These are phyloP conservation scores for Amaranthus palmeri DNA, from an alignment of 148 eudicot genomes.

Conservation along the genomic window DNA sequence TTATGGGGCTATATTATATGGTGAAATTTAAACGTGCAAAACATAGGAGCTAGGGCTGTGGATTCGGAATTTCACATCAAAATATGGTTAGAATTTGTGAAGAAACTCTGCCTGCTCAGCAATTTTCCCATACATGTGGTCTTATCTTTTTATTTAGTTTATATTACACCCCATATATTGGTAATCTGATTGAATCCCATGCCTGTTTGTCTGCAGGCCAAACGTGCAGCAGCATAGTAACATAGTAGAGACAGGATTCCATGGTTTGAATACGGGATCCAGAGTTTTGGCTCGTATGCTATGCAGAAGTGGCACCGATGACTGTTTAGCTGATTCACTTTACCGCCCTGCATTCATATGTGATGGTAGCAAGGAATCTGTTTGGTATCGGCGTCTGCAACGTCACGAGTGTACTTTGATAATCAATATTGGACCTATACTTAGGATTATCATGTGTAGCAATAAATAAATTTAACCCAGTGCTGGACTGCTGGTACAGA, in stretches of 20 bases:
- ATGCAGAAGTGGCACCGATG: not conserved
- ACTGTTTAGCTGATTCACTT: constrained; percentile 8
- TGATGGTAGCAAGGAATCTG: constrained; percentile 10
- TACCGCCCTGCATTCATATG: constrained; percentile 14
- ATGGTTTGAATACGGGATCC: constrained; percentile 1
- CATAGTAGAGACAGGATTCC: constrained; percentile 16
- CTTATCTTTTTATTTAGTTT: no score
- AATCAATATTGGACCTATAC: not conserved
- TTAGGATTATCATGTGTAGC: not conserved
- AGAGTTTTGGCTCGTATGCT: constrained; percentile 10
- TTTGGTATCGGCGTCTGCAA: not conserved
- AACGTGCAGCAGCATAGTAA: constrained; percentile 8
- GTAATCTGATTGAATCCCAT: not conserved
- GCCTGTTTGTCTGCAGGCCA: constrained; percentile 13
- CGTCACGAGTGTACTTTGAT: not conserved
- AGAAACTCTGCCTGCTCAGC: not conserved
- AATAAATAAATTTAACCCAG: not conserved
- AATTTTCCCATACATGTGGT: not conserved
- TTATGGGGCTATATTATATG: no score
- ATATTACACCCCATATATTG: not conserved
- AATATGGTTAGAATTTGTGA: no score
- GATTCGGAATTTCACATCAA: no score
- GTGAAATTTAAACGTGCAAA: no score
- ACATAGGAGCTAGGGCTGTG: no score
- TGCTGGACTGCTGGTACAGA: not conserved